Evolutionary conservation across 352 stramenopile genomes (phyloP).

Genomic region (Phytophthora colocasiae): DNA sequence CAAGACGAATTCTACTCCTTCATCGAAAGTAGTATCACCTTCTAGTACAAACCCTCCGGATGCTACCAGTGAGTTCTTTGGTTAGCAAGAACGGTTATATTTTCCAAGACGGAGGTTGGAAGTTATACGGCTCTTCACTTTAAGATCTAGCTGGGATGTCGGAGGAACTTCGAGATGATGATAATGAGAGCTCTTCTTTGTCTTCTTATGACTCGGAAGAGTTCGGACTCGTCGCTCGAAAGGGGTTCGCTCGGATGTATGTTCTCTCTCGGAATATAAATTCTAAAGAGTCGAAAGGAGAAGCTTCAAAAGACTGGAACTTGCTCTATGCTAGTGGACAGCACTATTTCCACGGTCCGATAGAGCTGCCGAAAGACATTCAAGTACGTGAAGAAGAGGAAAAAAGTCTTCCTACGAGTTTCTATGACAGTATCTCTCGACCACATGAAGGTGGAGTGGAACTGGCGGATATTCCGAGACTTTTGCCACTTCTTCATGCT

Average conservation of each 20-base stretch:
- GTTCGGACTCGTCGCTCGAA: conserved; percentile 57
- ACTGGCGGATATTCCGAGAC: conserved; percentile 47
- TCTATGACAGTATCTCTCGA: conserved; percentile 33
- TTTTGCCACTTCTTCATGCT: conserved; percentile 62
- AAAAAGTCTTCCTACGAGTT: conserved; percentile 13
- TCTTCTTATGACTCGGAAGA: conserved; percentile 68
- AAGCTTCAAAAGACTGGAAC: conserved; percentile 36
- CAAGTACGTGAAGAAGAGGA: conserved; percentile 22
- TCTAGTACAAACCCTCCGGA: conserved; percentile 33
- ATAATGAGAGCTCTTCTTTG: conserved; percentile 36
- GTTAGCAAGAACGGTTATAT: conserved; percentile 13
- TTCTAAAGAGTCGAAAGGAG: conserved; percentile 26
- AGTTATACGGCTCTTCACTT: conserved; percentile 1
- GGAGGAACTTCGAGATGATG: conserved; percentile 19
- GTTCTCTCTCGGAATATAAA: conserved; percentile 38
- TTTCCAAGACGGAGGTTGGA: background rate
- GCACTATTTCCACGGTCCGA: conserved; percentile 64
- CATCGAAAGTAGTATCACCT: conserved; percentile 26
- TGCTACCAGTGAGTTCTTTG: conserved; percentile 37
- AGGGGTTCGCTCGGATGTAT: conserved; percentile 75
- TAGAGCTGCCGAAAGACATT: conserved; percentile 48
- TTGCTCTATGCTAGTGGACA: conserved; percentile 63
- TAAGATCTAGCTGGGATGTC: conserved; percentile 17
- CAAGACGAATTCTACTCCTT: conserved; percentile 19
- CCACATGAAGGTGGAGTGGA: conserved; percentile 26